Evolutionary conservation across 2,329 filamentous ascomycete species (phyloP).

Genomic region (Phyllosticta citriasiana): DNA sequence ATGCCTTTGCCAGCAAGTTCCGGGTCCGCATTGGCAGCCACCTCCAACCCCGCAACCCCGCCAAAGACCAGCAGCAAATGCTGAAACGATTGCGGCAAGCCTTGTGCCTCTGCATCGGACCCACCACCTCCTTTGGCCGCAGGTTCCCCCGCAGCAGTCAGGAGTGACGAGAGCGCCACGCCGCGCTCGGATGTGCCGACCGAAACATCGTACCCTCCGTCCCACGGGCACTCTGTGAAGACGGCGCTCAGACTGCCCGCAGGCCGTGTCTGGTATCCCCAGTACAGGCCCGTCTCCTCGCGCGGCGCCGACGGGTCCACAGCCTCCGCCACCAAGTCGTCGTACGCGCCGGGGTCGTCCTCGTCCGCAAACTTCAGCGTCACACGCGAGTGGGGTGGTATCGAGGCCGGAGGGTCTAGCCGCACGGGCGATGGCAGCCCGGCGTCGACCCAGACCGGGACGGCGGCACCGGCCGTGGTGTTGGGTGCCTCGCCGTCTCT

Average conservation of each 20-base stretch:
- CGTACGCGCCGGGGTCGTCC: conserved; percentile 24
- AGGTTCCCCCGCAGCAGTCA: conserved; percentile 12
- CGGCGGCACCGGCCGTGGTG: conserved; percentile 6
- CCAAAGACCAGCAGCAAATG: conserved; percentile 74
- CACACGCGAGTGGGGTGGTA: conserved; percentile 62
- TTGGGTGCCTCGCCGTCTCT: conserved; percentile 6
- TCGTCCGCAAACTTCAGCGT: conserved; percentile 55
- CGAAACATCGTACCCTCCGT: conserved; percentile 70
- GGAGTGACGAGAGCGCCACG: conserved; percentile 32
- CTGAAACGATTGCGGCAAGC: conserved; percentile 41
- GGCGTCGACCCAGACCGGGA: conserved; percentile 36
- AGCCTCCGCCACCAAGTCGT: conserved; percentile 40
- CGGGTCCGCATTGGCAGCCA: conserved; percentile 54
- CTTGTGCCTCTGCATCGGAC: conserved; percentile 12
- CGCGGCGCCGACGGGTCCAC: conserved; percentile 61
- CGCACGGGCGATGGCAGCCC: conserved; percentile 37
- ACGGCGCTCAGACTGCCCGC: conserved; percentile 58
- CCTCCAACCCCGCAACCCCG: conserved; percentile 69
- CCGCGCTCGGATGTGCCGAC: conserved; percentile 79
- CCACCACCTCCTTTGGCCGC: not conserved
- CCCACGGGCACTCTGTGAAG: conserved; percentile 66
- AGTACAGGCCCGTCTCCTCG: conserved; percentile 72
- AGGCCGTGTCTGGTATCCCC: conserved; percentile 67
- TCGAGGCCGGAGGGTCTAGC: conserved; percentile 44
- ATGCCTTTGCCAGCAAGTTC: conserved; percentile 54